Base-by-base conservation (phyloP, 2,329 filamentous ascomycete genomes). In the Ophiosphaerella narmari region DNA sequence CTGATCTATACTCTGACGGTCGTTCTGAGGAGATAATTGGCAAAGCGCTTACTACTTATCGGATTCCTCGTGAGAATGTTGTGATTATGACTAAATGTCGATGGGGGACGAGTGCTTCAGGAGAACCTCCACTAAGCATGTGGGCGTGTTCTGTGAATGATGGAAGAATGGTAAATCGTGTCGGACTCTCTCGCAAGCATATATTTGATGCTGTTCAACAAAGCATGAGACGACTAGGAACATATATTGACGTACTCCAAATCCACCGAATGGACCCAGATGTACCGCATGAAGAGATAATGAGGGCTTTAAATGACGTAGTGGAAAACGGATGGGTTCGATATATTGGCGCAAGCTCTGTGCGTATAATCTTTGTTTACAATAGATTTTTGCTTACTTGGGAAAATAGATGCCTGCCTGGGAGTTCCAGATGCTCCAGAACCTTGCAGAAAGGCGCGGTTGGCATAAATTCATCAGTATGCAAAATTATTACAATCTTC, bases 191-290 rank as follows among this genome's bases (percentile, higher is more conserved):
- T 16, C 73, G 85, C 24, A 84, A 82, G 60, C 80, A 84, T 52
- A 83, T 87, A 53, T 79, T 87, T 47, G 79, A 83, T 57, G 82
- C 83, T 0, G 85, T 87, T 1, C 79, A 87, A 26, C 75, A 71
- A 18, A 82, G 79, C 54, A 67, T 83, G 3, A 68, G 38, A 26
- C 32, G 82, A 7, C 70, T 86, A 40, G 77, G 76, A 8, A 82
- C 78, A 1, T 85, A 85, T 66, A 79, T 84, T 54, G 82, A 86
- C 55, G 75, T 84, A 12, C 74, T 84, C 3, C 81, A 85, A 62
- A 79, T 86, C 43, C 84, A 86, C 60, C 77, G 83, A 1, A 75
- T 82, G 3, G 82, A 86, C 57, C 72, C 69, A 4, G 73, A 77
- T 2, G 78, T 76, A 3, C 77, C 79, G 0, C 66, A 75, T 3